Evolutionary conservation across 2,329 filamentous ascomycete genomes (phyloP).

Genomic region (Emmonsia crescens): DNA sequence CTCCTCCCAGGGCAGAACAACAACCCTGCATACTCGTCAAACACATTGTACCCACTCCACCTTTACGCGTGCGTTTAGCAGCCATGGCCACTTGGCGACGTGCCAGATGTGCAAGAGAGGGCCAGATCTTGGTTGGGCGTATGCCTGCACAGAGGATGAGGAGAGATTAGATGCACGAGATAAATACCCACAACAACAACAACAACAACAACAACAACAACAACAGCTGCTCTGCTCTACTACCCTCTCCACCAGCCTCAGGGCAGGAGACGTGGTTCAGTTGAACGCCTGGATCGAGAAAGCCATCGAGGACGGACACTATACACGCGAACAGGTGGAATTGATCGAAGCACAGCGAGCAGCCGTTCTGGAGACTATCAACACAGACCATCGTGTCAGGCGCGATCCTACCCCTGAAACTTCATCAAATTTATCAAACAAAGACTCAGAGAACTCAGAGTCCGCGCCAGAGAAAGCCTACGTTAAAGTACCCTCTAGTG

Average conservation of each 20-base stretch:
- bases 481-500: not conserved
- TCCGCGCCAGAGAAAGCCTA: not conserved
- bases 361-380: conserved; percentile 17
- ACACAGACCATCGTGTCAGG: not conserved
- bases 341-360: conserved; percentile 33
- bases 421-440: not conserved
- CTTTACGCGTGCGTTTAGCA: conserved; percentile 51
- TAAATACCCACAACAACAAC: conserved; percentile 20
- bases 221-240: not conserved
- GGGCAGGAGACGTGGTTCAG: conserved; percentile 8
- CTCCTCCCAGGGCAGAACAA: not conserved
- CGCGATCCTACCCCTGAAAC: not conserved
- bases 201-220: conserved; percentile 16
- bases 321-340: conserved; percentile 33
- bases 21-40: conserved; percentile 6
- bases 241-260: conserved; percentile 4
- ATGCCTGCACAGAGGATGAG: conserved; percentile 58
- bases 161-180: conserved; percentile 32
- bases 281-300: conserved; percentile 33
- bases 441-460: not conserved
- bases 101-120: conserved; percentile 50
- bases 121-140: conserved; percentile 59
- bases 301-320: conserved; percentile 33
- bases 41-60: conserved; percentile 55
- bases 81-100: conserved; percentile 32